A percentile compares a stretch with the other conserved stretches of the same genome.
Evolutionary conservation across 2,329 filamentous ascomycete species (phyloP).

Genomic region (Ophiostoma montium): DNA sequence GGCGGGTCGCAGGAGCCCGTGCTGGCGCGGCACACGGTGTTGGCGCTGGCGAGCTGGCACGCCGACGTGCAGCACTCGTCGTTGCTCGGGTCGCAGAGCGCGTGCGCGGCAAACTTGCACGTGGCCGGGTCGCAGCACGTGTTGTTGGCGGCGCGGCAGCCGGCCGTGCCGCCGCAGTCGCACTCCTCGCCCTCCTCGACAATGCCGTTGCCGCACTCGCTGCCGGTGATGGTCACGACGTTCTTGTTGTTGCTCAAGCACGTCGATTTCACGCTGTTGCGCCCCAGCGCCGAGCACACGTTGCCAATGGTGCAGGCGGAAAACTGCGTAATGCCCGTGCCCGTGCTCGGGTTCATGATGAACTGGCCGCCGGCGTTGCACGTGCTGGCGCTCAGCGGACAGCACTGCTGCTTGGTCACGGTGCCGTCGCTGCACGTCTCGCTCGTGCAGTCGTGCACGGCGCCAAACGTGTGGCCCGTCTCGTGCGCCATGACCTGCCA

Average conservation of each 20-base stretch:
- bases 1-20: slow-evolving; percentile 72
- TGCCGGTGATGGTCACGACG: slow-evolving; percentile 66
- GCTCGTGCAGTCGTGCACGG: slow-evolving; percentile 78
- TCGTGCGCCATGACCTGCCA: slow-evolving; percentile 97
- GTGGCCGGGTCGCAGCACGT: slow-evolving; percentile 72
- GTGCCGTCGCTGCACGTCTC: slow-evolving; percentile 51
- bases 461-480: slow-evolving; percentile 86
- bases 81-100: slow-evolving; percentile 69
- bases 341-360: slow-evolving; percentile 94
- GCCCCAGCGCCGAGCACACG: slow-evolving; percentile 73
- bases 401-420: slow-evolving; percentile 47
- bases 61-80: slow-evolving; percentile 61
- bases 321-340: slow-evolving; percentile 58
- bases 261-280: slow-evolving; percentile 57
- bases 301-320: slow-evolving; percentile 86
- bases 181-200: slow-evolving; percentile 91
- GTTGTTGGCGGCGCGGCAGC: slow-evolving; percentile 59
- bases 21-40: slow-evolving; percentile 65
- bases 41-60: slow-evolving; percentile 53
- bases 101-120: slow-evolving; percentile 64
- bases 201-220: slow-evolving; percentile 91
- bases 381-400: slow-evolving; percentile 50
- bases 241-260: slow-evolving; percentile 81
- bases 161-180: slow-evolving; percentile 69
- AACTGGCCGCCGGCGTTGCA: slow-evolving; percentile 69